Base-by-base conservation (phyloP, 139 green algal species). In the Chlorella sp. region DNA sequence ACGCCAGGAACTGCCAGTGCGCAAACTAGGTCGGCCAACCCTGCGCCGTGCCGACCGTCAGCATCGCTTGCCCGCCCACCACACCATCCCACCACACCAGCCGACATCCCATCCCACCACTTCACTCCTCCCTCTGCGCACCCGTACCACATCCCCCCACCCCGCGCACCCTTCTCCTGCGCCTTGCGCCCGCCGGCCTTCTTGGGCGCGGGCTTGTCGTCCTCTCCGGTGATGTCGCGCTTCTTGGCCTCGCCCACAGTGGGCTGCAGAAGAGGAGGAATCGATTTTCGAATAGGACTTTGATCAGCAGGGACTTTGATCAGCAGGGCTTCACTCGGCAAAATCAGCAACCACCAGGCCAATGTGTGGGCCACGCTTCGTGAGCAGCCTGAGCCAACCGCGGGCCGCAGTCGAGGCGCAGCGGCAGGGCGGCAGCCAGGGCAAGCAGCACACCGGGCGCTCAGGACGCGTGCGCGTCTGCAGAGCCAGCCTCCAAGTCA, bases 201-300 rank as follows among this genome's bases (percentile, higher is more conserved):
- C 0, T 62, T 36, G 24, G 76, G 64, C 14, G 68, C 51, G 11
- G 68, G 69, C 28, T 69, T 46, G 41, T 85, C 69, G 36, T 78
- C 69, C 1, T 73, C 69, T 17, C 40, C 32, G 48, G 78, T 82
- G 26, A 70, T 32, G 32, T 68, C 82, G 32, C 65, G 46, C 46
- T 65, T 79, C 43, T 51, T 70, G 41, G 83, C 79, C 44, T 69
- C 30, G 67, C 40, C 74, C 26, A 62, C 81, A 26, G 54, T 73
- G 56, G 74, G 72, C 70, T 73, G 32, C 70, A 36, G 2, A 60
- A 9, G 11, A 41, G 3, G 69, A 4, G 40, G 9, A 4, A 40
- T 34, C 0, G 20, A 26, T 9, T 11, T 17, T 40, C 17, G 11
- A 36, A n/a, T n/a, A n/a, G n/a, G n/a, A n/a, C n/a, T n/a, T n/a